phyloP scores from a whole-genome alignment of 2,329 filamentous ascomycete species.

The Stemphylium vesicarium region DNA sequence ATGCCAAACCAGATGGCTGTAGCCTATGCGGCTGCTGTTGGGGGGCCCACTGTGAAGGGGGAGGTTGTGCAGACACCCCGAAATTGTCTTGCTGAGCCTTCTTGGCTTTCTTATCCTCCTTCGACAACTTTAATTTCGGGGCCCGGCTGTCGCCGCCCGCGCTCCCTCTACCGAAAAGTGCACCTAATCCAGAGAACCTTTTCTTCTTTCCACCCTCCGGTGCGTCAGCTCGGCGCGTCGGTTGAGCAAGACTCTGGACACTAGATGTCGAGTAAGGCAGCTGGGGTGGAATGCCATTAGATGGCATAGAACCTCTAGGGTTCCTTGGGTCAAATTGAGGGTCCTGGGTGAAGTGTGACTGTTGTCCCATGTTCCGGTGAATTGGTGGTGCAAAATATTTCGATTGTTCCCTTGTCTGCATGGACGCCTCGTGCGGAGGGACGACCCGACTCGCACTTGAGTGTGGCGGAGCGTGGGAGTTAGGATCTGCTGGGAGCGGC shows the following conservation, averaged over 20 bases:
- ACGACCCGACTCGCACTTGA: constrained; percentile 34
- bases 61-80: constrained; percentile 19
- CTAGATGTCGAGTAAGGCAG: constrained; percentile 17
- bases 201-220: constrained; percentile 50
- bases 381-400: constrained; percentile 18
- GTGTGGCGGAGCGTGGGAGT: constrained; percentile 23
- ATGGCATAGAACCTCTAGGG: constrained; percentile 27
- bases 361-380: constrained; percentile 36
- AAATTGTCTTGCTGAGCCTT: constrained; percentile 37
- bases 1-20: constrained; percentile 26
- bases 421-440: constrained; percentile 26
- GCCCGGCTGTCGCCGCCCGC: constrained; percentile 35
- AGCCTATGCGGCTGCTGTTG: constrained; percentile 23
- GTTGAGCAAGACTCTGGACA: constrained; percentile 20
- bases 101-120: constrained; percentile 46
- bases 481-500: constrained; percentile 9
- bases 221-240: constrained; percentile 19
- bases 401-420: constrained; percentile 20
- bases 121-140: constrained; percentile 45
- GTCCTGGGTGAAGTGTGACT: constrained; percentile 40
- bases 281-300: constrained; percentile 33
- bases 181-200: constrained; percentile 54
- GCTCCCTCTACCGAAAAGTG: constrained; percentile 51
- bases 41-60: constrained; percentile 22
- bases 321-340: constrained; percentile 38